Base-by-base conservation (phyloP, 305 asterid species). In the Lippia alba region DNA sequence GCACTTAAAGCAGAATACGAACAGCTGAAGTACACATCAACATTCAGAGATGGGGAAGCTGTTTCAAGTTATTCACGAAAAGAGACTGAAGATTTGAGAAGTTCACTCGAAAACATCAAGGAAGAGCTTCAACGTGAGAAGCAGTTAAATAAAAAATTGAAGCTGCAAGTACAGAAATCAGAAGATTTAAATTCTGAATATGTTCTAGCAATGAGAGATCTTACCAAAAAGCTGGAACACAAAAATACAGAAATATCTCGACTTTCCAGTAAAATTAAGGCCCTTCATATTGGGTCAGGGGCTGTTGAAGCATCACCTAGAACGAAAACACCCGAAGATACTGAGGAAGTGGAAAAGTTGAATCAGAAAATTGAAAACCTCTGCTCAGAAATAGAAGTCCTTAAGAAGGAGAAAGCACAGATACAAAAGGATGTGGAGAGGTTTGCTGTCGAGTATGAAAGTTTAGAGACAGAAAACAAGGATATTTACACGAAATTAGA, bases 101-200 rank as follows among this genome's bases (percentile, higher is more conserved):
- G 73, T 62, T 73, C 80, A 10, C 61, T 81, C 14, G 94, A 85
- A 72, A 87, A 79, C 56, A 53, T 74, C 70, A 80, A 81, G 83
- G 83, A 84, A 77, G 90, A 85, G 57, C 89, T 89, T 74, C 80
- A 82, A 64, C 84, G 74, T 41, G 93, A 91, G 83, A 89, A 86
- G 83, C 83, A 78, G 12, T 61, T 84, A 46, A 89, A 83, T 76
- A 85, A 81, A 56, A 91, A 80, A 71, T 64, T 87, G 74, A 86
- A 75, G 84, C 61, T 76, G 61, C 86, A 86, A 44, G 72, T 91
- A 67, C 96, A 89, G 81, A 84, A 89, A 78, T 76, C 91, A 16
- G 96, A 94, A 80, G 99, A 94, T 78, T 87, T 92, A 18, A 87
- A 91, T 81, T 89, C 96, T 48, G 99, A 94, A 81, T 82, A 83